Base-by-base conservation (phyloP, 768 basidiomycete species). In the Boletus fagicola region DNA sequence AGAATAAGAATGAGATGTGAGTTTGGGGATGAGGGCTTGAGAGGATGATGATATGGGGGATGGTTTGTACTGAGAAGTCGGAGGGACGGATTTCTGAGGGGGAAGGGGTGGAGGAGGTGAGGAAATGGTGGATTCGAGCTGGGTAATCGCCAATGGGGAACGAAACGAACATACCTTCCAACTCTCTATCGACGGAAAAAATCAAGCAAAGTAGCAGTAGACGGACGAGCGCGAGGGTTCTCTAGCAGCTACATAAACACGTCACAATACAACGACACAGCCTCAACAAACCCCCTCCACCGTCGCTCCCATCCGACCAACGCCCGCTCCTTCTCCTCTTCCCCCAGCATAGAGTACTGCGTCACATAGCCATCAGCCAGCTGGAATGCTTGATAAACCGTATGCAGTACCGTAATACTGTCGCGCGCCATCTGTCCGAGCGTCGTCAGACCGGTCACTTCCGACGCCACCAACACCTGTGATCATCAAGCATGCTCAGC, bases 401-500 rank as follows among this genome's bases (percentile, higher is more conserved):
- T 10, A 40, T 39, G 3, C 22, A 62, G 45, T 53, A 84, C 87
- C 78, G 77, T 74, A 51, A 88, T 73, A 63, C 86, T 86, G 58
- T 87, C 83, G 26, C 83, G 76, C 0, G 86, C 86, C 13, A 87
- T 72, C 44, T 80, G 75, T 3, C 82, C 79, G 3, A 89, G 73
- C 18, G 84, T 83, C 44, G 77, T 75, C 33, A 90, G 68, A 20
- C 86, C 85, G 11, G 79, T 83, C 22, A 86, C 63, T 67, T 89
- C 88, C 59, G 85, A 87, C 7, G 82, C 74, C 12, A 83, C 84
- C 22, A 89, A 68, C 35, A 88, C 84, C 81, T 82, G 54, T 20
- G 35, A 22, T 35, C 33, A 15, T 50, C 49, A 50, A 26, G 11
- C 22, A 35, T 24, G 46, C 46, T n/a, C 46, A n/a, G 11, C 28